Evolutionary conservation across 768 basidiomycete genomes (phyloP), one percentile per base, ranked within the genome.

Genomic region (Psilocybe subaeruginosa): DNA sequence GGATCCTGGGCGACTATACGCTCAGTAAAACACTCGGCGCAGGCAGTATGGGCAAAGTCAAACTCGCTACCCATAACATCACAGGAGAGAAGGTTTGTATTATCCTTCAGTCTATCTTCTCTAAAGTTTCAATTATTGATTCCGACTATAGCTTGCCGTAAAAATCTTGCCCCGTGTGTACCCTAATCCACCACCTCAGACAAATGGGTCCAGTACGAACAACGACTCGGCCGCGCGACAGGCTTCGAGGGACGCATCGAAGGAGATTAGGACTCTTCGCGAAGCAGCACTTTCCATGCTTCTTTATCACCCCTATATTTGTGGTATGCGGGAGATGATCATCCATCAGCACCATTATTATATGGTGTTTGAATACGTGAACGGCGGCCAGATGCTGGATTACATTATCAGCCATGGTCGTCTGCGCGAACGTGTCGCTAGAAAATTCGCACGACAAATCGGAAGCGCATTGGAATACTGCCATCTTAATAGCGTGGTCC

Each of bases 271-370:
- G 23, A 99, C 95, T 0, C 85, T 99, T 64, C 90, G 97, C 33
- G 97, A 99, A 78, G 97, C 97, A 0, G 93, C 93, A 1, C 82
- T 99, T 31, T 95, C 93, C 41, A 89, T 98, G 82, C 86, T 99
- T 49, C 87, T 99, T 31, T 95, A 99, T 71, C 97, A 99, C 72
- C 97, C 97, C 2, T 98, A 99, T 75, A 93, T 99, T 72, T 98
- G 97, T 73, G 97, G 97, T 59, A 99, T 99, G 97, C 91, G 94
- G 67, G 95, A 97, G 79, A 95, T 99, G 91, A 94, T 98, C 72
- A 81, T 95, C 27, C 97, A 98, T 77, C 92, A 93, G 62, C 90
- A 99, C 69, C 96, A 99, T 76, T 98, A 99, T 78, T 99, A 99
- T 81, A 98, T 99, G 95, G 93, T 98, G 8, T 95, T 92, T 73